Base-by-base conservation (phyloP, 2,329 filamentous ascomycete species). In the Epichloe glyceriae region DNA sequence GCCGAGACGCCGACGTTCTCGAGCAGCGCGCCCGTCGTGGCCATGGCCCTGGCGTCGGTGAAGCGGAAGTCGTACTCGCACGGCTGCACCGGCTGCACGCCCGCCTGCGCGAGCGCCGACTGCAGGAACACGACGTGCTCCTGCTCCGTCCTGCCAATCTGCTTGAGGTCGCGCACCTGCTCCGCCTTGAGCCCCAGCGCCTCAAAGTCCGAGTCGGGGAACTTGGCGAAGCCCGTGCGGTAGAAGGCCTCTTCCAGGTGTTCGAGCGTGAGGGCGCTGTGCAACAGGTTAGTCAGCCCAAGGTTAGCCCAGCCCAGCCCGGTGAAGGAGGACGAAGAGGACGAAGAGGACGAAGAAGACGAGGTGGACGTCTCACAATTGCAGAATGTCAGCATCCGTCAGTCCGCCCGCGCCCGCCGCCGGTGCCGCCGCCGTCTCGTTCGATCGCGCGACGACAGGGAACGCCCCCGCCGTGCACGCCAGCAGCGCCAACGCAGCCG, bases 1-100 rank as follows among this genome's bases (percentile, higher is more conserved):
- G 84, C 84, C n/a, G 82, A 84, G 34, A 88, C 76, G 65, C 84
- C 84, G 52, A 87, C 76, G 60, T 79, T 84, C 67, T 89, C 85
- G 52, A 89, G 78, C 20, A 88, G 71, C 56, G 76, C 75, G 14
- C 84, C 85, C 3, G 81, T 85, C 47, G 75, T 77, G 38, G 89
- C 75, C 80, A 89, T 88, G 61, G 70, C 69, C 20, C 72, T 70
- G 46, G 82, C 82, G 58, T 81, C 76, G 47, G 79, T 81, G 64
- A 86, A 80, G 57, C 72, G 73, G 62, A 89, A 89, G 70, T 85
- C 78, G 72, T 89, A 89, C 49, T 72, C 71, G 75, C 85, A 88
- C 6, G 80, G 75, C 63, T 78, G 70, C 5, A 88, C 83, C 33
- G 85, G 84, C 60, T 78, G 70, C 53, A 78, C 73, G 54, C 83